Evolutionary conservation across 2,329 filamentous ascomycete species (phyloP).

Genomic region (Passalora sequoiae): DNA sequence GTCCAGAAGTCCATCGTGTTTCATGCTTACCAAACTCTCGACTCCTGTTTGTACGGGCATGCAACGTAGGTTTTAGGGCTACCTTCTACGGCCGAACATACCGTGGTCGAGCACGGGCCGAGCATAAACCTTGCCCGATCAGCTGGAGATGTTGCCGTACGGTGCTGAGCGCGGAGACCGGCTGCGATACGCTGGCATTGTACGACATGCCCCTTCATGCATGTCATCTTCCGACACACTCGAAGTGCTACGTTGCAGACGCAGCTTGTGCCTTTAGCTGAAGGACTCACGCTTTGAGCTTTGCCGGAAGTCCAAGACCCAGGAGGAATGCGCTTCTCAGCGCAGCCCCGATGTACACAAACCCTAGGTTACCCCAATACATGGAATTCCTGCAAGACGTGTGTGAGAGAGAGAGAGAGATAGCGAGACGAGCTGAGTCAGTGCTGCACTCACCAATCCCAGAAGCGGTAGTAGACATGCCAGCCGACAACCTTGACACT

Average conservation of each 20-base stretch:
- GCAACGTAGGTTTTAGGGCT: too few species aligned
- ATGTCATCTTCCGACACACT: not conserved
- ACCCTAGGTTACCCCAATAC: slow-evolving; percentile 26
- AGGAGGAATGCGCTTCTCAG: slow-evolving; percentile 32
- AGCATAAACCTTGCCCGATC: slow-evolving; percentile 1
- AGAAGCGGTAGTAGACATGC: slow-evolving; percentile 41
- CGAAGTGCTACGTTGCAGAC: not conserved
- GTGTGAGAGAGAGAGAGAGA: too few species aligned
- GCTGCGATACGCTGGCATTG: too few species aligned
- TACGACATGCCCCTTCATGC: slow-evolving; percentile 5
- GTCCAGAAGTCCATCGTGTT: not conserved
- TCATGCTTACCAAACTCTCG: too few species aligned
- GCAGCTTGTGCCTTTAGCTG: not conserved
- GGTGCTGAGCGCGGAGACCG: too few species aligned
- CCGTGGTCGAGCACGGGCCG: slow-evolving; percentile 2
- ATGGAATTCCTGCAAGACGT: too few species aligned
- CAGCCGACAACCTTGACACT: slow-evolving; percentile 56
- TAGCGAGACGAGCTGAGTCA: too few species aligned
- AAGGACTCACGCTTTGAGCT: slow-evolving; percentile 1
- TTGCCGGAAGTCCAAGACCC: slow-evolving; percentile 28
- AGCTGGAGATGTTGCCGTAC: too few species aligned
- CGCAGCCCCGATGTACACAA: slow-evolving; percentile 35
- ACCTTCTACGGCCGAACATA: not conserved
- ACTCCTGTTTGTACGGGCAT: too few species aligned
- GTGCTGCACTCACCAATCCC: slow-evolving; percentile 23